Evolutionary conservation across 805 yeast species (phyloP).

Genomic region (Pichia occidentalis): DNA sequence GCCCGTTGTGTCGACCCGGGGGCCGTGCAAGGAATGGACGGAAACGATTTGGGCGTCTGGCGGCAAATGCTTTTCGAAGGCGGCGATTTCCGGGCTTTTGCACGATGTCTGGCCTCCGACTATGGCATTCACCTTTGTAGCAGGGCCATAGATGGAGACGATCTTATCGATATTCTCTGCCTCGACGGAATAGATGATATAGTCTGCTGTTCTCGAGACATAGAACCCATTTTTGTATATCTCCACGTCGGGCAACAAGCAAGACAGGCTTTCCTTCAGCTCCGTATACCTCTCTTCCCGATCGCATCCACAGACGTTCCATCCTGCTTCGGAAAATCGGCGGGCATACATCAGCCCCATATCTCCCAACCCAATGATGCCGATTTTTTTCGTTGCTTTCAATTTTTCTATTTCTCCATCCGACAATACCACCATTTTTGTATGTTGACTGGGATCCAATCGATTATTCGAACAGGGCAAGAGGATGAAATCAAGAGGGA

Average conservation of each 20-base stretch:
- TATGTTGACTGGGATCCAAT: no score
- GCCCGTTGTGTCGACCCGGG: constrained; percentile 79
- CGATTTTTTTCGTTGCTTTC: constrained; percentile 48
- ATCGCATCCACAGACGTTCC: constrained; percentile 88
- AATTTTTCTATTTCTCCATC: constrained; percentile 14
- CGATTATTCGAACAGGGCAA: no score
- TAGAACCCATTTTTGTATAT: constrained; percentile 73
- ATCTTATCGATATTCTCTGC: constrained; percentile 76
- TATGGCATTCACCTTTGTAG: constrained; percentile 78
- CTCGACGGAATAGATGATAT: constrained; percentile 85
- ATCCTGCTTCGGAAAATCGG: constrained; percentile 72
- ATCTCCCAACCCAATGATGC: constrained; percentile 94
- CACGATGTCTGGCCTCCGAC: constrained; percentile 99
- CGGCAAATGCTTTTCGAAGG: constrained; percentile 75
- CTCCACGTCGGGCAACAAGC: constrained; percentile 33
- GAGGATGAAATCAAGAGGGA: no score
- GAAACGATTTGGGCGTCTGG: constrained; percentile 75
- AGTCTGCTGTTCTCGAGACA: constrained; percentile 78
- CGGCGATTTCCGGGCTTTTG: constrained; percentile 81
- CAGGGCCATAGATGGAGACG: constrained; percentile 73
- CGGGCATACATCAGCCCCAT: constrained; percentile 91
- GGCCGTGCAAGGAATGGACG: constrained; percentile 93
- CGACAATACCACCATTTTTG: constrained; percentile 5
- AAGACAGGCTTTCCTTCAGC: constrained; percentile 27
- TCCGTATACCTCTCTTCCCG: constrained; percentile 55